These are phyloP conservation scores for Corchorus olitorius DNA, from an alignment of 345 rosid species.

Conservation along the genomic window DNA sequence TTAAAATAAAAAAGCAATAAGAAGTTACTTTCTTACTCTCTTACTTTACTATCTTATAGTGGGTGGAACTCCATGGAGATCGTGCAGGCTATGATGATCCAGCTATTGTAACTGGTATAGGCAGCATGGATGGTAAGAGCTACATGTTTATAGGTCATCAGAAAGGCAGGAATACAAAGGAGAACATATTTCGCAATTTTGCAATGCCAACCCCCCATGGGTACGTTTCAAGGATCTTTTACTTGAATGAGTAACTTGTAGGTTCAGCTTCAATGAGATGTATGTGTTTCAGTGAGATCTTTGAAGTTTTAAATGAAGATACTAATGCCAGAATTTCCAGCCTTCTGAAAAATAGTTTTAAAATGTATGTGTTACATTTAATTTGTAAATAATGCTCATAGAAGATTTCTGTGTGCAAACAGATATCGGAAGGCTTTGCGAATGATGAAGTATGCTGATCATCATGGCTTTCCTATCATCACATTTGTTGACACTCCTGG, in stretches of 20 bases:
- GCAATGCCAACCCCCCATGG: conserved; percentile 99
- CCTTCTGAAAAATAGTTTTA: background rate
- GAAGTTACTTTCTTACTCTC: background rate
- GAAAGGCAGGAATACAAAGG: conserved; percentile 99
- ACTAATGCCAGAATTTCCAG: too few species aligned
- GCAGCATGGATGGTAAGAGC: conserved; percentile 79
- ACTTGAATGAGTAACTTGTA: background rate
- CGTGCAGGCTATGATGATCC: conserved; percentile 99
- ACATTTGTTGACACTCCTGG: conserved; percentile 88
- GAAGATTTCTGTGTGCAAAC: conserved; percentile 25
- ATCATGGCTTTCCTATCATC: conserved; percentile 75
- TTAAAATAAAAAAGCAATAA: background rate
- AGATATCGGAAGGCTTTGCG: conserved; percentile 89
- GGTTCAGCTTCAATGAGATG: conserved; percentile 5
- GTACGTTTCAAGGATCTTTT: conserved; percentile 40
- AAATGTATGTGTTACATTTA: background rate
- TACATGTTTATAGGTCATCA: conserved; percentile 99
- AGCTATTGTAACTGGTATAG: conserved; percentile 92
- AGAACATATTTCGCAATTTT: conserved; percentile 88
- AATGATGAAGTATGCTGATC: conserved; percentile 88
- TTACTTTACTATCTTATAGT: conserved; percentile 39
- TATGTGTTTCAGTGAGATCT: background rate
- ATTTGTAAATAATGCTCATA: conserved; percentile 9
- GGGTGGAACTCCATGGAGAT: conserved; percentile 99
- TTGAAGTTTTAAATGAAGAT: too few species aligned